These are phyloP conservation scores for Wallacemonas sp. DNA, from an alignment of 208 protist species.

Conservation along the genomic window DNA sequence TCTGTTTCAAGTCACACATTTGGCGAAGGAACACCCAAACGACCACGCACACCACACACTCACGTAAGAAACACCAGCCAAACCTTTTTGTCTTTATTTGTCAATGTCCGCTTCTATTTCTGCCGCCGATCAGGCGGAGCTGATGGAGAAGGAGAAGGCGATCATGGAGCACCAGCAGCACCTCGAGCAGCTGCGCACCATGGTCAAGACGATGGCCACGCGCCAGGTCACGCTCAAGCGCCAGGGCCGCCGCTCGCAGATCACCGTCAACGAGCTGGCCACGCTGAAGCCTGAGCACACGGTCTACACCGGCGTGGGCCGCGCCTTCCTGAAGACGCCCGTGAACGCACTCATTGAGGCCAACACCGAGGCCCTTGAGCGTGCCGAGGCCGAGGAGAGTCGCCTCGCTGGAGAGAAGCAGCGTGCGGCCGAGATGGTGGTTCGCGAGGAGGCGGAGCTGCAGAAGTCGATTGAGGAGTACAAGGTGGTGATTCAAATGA, in stretches of 20 bases:
- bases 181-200: conserved; percentile 68
- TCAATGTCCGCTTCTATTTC: conserved; percentile 53
- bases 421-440: conserved; percentile 64
- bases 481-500: conserved; percentile 50
- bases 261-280: conserved; percentile 78
- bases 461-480: conserved; percentile 67
- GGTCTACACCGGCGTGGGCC: conserved; percentile 83
- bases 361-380: conserved; percentile 69
- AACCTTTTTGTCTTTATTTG: too few relatives aligned
- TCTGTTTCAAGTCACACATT: conserved; percentile 20
- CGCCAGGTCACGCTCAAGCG: conserved; percentile 74
- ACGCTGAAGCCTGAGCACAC: conserved; percentile 64
- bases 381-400: conserved; percentile 75
- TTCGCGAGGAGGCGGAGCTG: conserved; percentile 79
- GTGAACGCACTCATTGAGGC: conserved; percentile 72
- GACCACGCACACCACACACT: too few relatives aligned
- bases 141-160: conserved; percentile 90
- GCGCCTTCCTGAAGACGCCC: conserved; percentile 68
- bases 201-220: conserved; percentile 81
- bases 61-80: too few relatives aligned
- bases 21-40: too few relatives aligned
- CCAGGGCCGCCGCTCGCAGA: conserved; percentile 65
- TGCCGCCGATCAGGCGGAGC: conserved; percentile 75
- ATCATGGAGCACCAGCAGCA: conserved; percentile 86
- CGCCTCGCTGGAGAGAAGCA: conserved; percentile 84